These are phyloP conservation scores for Primulina tabacum DNA, from an alignment of 257 asterid species.

Conservation along the genomic window DNA sequence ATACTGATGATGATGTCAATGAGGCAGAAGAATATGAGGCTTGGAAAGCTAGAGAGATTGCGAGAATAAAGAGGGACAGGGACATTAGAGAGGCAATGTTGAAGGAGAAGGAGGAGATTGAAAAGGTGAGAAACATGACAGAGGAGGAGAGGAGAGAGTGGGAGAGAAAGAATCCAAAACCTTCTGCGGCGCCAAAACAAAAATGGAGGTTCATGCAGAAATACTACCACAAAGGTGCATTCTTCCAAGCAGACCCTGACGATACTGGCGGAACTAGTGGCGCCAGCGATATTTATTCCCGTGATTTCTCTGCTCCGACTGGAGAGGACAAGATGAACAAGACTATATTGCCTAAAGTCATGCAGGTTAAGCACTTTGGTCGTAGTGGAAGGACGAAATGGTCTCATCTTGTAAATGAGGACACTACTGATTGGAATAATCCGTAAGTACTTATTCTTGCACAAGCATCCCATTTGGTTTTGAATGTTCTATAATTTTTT, in stretches of 20 bases:
- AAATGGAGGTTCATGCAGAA: slow-evolving; percentile 97
- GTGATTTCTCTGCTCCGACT: slow-evolving; percentile 90
- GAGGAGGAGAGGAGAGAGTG: slow-evolving; percentile 96
- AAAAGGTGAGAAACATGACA: slow-evolving; percentile 88
- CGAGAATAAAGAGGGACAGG: slow-evolving; percentile 93
- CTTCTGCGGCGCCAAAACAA: slow-evolving; percentile 42
- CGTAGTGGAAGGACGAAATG: slow-evolving; percentile 97
- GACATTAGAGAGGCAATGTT: slow-evolving; percentile 70
- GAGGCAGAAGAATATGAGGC: slow-evolving; percentile 95
- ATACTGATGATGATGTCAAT: slow-evolving; percentile 86
- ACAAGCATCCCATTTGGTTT: slow-evolving; percentile 16
- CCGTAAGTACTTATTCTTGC: slow-evolving; percentile 58
- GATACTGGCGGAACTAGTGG: slow-evolving; percentile 71
- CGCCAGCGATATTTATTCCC: slow-evolving; percentile 43
- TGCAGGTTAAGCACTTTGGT: slow-evolving; percentile 98
- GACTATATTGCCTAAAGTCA: slow-evolving; percentile 80
- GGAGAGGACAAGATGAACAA: slow-evolving; percentile 94
- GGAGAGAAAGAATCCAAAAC: slow-evolving; percentile 92
- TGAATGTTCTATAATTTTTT: slow-evolving; percentile 9
- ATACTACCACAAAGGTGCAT: slow-evolving; percentile 94
- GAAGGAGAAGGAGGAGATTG: slow-evolving; percentile 95
- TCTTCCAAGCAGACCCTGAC: slow-evolving; percentile 75
- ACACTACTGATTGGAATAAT: slow-evolving; percentile 92
- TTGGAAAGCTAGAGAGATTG: slow-evolving; percentile 93
- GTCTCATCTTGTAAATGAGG: slow-evolving; percentile 96